Conservation (phyloP, 2,329 filamentous ascomycete genomes). For the Beauveria asiatica region DNA sequence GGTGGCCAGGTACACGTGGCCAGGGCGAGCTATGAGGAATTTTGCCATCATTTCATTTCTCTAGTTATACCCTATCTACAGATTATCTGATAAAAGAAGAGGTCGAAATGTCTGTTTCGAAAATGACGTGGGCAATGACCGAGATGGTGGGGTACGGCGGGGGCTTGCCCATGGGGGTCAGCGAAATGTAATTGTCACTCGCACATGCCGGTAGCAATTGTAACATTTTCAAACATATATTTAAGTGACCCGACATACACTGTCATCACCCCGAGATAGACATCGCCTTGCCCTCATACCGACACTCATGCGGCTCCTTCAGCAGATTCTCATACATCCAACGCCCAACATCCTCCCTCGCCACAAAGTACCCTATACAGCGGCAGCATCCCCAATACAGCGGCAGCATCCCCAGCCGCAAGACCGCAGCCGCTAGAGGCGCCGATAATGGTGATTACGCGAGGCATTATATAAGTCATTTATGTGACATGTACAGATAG, state of each 20-base stretch:
- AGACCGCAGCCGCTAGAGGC: conserved; percentile 34
- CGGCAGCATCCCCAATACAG: too few relatives aligned
- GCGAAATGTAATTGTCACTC: too few relatives aligned
- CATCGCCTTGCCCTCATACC: conserved; percentile 22
- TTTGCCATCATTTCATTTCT: conserved; percentile 13
- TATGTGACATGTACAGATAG: not conserved
- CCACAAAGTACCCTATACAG: conserved; percentile 36
- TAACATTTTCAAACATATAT: conserved; percentile 11
- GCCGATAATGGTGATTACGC: conserved; percentile 30
- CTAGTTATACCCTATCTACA: too few relatives aligned
- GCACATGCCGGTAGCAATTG: not conserved
- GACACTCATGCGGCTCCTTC: conserved; percentile 7
- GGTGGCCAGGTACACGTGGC: conserved; percentile 31
- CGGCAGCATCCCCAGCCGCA: too few relatives aligned
- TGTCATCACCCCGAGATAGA: conserved; percentile 21
- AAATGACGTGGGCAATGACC: not conserved
- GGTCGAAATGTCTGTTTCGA: not conserved
- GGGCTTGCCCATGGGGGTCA: not conserved
- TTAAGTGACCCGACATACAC: not conserved
- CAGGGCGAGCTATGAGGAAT: conserved; percentile 33
- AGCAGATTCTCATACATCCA: conserved; percentile 33
- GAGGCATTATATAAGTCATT: not conserved
- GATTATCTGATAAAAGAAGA: not conserved
- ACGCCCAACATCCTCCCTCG: conserved; percentile 31
- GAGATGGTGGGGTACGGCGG: not conserved